Evolutionary conservation across 495 filamentous ascomycete genomes (phyloP).

Genomic region (Poronia punctata): DNA sequence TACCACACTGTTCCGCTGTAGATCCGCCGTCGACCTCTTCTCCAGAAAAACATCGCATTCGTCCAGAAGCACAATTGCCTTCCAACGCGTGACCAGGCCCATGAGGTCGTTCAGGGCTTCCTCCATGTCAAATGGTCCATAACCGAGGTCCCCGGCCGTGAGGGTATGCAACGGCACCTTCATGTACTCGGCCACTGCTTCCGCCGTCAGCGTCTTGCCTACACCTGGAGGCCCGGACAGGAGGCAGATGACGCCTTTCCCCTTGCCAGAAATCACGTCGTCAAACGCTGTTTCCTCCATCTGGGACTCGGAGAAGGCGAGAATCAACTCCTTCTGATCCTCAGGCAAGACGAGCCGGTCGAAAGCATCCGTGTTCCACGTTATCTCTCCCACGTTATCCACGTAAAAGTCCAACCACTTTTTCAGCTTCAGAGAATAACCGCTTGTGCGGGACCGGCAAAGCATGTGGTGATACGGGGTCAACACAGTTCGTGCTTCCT

Average conservation of each 20-base stretch:
- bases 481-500: no score
- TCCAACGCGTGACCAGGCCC: conserved; percentile 4
- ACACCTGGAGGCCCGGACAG: conserved; percentile 48
- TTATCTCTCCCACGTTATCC: conserved; percentile 32
- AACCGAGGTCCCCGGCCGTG: conserved; percentile 18
- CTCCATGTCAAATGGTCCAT: neutral
- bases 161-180: conserved; percentile 11
- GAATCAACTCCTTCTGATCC: conserved; percentile 47
- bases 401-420: conserved; percentile 36
- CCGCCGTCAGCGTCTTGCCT: conserved; percentile 44
- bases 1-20: conserved; percentile 21
- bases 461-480: neutral
- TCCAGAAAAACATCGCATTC: conserved; percentile 35
- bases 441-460: conserved; percentile 4
- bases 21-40: conserved; percentile 13
- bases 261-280: conserved; percentile 42
- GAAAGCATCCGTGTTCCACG: conserved; percentile 49
- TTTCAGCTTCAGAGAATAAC: conserved; percentile 40
- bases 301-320: conserved; percentile 43
- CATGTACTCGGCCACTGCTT: conserved; percentile 14
- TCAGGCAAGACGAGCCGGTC: conserved; percentile 46
- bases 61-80: conserved; percentile 28
- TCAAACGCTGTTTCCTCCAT: conserved; percentile 53
- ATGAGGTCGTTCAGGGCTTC: conserved; percentile 6
- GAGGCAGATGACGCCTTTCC: conserved; percentile 44